Conservation (phyloP, 345 rosid genomes). For the Melaleuca quinquenervia region DNA sequence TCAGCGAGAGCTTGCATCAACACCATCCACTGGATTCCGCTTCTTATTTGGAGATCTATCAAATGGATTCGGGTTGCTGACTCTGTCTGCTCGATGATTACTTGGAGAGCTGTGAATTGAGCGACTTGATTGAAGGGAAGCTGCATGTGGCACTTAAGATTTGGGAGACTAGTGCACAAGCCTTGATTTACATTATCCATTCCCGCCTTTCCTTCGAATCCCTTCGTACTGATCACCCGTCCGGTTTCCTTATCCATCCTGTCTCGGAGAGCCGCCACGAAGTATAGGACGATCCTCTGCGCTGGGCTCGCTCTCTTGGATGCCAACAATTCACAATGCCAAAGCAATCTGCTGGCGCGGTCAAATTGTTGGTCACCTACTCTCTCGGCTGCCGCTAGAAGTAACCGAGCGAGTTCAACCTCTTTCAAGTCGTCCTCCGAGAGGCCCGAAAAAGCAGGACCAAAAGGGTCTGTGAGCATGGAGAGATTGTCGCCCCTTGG, state of each 20-base stretch:
- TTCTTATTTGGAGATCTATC: constrained; percentile 40
- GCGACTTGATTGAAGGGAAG: constrained; percentile 25
- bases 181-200: not conserved
- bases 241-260: constrained; percentile 28
- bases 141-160: constrained; percentile 3
- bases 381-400: constrained; percentile 47
- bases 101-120: constrained; percentile 30
- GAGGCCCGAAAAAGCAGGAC: constrained; percentile 27
- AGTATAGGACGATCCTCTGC: constrained; percentile 30
- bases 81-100: constrained; percentile 24
- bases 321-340: constrained; percentile 34
- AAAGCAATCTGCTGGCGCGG: constrained; percentile 31
- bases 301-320: constrained; percentile 24
- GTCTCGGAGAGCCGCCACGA: constrained; percentile 32
- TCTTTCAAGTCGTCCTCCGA: constrained; percentile 39
- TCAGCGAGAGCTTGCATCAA: constrained; percentile 35
- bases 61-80: constrained; percentile 27
- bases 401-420: constrained; percentile 38
- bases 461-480: constrained; percentile 35
- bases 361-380: constrained; percentile 36
- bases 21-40: constrained; percentile 47
- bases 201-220: not conserved
- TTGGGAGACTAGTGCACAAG: not conserved
- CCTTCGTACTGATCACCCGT: not conserved
- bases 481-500: constrained; percentile 23